Evolutionary conservation across 2,329 filamentous ascomycete genomes (phyloP).

Genomic region (Fusarium ambrosium): DNA sequence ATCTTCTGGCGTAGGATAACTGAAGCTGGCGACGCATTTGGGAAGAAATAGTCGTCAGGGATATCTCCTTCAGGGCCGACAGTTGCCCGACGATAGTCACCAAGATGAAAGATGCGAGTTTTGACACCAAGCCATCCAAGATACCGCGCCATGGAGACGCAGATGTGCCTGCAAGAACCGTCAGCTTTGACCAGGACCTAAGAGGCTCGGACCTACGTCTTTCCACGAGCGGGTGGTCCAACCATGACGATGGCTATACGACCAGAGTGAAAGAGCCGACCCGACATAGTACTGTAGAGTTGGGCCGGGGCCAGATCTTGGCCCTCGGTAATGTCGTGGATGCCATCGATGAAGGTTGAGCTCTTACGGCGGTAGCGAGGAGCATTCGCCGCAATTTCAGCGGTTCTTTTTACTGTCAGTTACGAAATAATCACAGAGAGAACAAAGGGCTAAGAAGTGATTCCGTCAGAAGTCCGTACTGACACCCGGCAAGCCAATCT

Average conservation of each 20-base stretch:
- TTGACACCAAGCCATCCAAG: constrained; percentile 98
- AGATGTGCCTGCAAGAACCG: constrained; percentile 77
- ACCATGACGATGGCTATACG: constrained; percentile 98
- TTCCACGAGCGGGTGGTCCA: constrained; percentile 92
- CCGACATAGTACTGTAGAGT: constrained; percentile 98
- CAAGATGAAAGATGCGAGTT: constrained; percentile 96
- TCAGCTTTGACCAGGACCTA: constrained; percentile 28
- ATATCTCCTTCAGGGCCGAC: constrained; percentile 86
- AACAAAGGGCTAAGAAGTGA: not conserved
- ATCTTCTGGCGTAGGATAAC: constrained; percentile 98
- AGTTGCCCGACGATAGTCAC: constrained; percentile 94
- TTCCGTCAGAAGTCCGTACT: not conserved
- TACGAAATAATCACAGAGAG: not conserved
- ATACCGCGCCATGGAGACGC: constrained; percentile 94
- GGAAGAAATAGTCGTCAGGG: constrained; percentile 97
- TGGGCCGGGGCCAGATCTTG: constrained; percentile 90
- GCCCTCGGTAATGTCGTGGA: constrained; percentile 91
- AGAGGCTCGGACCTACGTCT: constrained; percentile 75
- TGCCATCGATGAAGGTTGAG: constrained; percentile 96
- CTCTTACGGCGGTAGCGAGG: constrained; percentile 92
- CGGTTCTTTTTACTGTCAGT: constrained; percentile 71
- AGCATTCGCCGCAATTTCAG: constrained; percentile 91
- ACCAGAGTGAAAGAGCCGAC: constrained; percentile 95
- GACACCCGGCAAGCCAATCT: not conserved
- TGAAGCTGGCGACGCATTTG: constrained; percentile 91